Conservation (phyloP, 495 filamentous ascomycete species). For the Saxophila tyrrhenica region DNA sequence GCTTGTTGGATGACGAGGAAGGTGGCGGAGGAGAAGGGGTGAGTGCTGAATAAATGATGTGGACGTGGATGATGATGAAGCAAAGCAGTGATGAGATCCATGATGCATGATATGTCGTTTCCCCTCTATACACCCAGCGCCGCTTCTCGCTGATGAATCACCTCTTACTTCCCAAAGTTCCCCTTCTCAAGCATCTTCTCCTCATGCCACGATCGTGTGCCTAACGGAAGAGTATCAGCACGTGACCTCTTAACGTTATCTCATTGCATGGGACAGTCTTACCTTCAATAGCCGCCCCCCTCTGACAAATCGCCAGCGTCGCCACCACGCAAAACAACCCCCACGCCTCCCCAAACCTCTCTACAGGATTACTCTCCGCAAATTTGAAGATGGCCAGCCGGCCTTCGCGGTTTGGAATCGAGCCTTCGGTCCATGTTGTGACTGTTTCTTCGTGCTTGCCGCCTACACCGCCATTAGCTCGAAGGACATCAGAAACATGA, state of each 20-base stretch:
- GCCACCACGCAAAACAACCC: neutral
- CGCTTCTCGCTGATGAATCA: too few relatives aligned
- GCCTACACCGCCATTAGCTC: neutral
- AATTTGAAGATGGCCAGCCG: neutral
- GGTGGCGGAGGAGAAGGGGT: constrained; percentile 12
- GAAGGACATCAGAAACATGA: neutral
- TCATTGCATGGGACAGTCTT: too few relatives aligned
- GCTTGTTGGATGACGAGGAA: constrained; percentile 46
- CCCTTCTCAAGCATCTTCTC: neutral
- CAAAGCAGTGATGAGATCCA: neutral
- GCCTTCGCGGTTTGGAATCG: neutral
- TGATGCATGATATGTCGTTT: neutral
- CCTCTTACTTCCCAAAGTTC: too few relatives aligned
- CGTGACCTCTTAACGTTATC: too few relatives aligned
- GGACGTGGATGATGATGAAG: neutral
- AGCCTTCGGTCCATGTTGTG: neutral
- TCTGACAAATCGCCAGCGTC: neutral
- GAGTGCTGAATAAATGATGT: too few relatives aligned
- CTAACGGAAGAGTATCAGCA: too few relatives aligned
- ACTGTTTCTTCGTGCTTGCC: neutral
- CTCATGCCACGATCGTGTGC: neutral
- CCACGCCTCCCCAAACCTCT: neutral
- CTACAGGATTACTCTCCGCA: neutral
- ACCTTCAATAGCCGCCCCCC: neutral
- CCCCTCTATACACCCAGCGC: too few relatives aligned